A percentile compares a stretch with the other conserved stretches of the same genome.
phyloP scores from a whole-genome alignment of 2,329 filamentous ascomycete genomes.

The Alternaria alternata region DNA sequence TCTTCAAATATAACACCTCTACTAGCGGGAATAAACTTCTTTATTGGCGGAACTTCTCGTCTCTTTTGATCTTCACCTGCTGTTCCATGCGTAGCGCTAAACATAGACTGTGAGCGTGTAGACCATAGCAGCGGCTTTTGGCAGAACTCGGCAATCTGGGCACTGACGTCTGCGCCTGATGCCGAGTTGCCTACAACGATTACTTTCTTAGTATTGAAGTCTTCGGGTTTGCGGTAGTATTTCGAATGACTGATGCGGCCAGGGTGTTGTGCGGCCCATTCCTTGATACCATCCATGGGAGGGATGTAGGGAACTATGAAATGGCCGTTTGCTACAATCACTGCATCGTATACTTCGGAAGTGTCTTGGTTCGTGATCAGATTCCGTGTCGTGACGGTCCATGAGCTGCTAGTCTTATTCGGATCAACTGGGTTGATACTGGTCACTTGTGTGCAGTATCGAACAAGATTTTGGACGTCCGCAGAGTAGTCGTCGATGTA shows the following conservation, averaged over 20 bases:
- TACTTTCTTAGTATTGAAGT: conserved; percentile 73
- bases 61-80: conserved; percentile 49
- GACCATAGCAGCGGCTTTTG: conserved; percentile 65
- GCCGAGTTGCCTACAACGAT: conserved; percentile 85
- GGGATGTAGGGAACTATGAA: conserved; percentile 59
- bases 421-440: conserved; percentile 58
- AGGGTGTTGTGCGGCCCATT: conserved; percentile 52
- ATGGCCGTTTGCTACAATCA: conserved; percentile 59
- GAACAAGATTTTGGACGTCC: conserved; percentile 71
- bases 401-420: conserved; percentile 48
- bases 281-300: conserved; percentile 50
- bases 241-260: conserved; percentile 68
- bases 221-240: conserved; percentile 72
- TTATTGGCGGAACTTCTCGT: conserved; percentile 66
- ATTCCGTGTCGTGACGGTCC: conserved; percentile 67
- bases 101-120: conserved; percentile 23
- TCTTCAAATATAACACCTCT: conserved; percentile 72
- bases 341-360: conserved; percentile 62
- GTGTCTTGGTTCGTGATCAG: conserved; percentile 55
- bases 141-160: conserved; percentile 73
- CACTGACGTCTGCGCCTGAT: conserved; percentile 82
- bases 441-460: conserved; percentile 75
- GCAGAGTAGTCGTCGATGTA: conserved; percentile 78
- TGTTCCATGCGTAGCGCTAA: conserved; percentile 22
- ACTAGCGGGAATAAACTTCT: conserved; percentile 62